Base-by-base conservation (phyloP, 495 filamentous ascomycete genomes). In the Lasiosphaeria miniovina region DNA sequence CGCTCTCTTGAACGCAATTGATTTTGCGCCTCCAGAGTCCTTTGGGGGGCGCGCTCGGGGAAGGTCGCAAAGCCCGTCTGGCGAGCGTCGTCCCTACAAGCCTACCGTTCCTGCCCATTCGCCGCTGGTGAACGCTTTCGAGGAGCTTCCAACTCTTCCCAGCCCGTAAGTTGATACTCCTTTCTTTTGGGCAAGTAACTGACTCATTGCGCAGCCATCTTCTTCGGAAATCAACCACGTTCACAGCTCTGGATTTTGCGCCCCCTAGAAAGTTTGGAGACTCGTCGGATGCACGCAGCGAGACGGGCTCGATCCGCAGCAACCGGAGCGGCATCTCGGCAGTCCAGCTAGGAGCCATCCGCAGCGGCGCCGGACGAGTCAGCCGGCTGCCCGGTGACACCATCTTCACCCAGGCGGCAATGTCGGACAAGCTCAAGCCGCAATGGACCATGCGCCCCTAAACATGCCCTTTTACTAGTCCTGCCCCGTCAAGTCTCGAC, bases 211-310 rank as follows among this genome's bases (percentile, higher is more conserved):
- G 12, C 61, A 94, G 91, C 17, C 90, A 97, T 74, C 73, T 86
- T 50, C 84, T 98, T 54, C 87, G 91, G 64, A 96, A 94, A 70
- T 96, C 93, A 4, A 84, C 87, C 63, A 90, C 91, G 4, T 98
- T 90, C 70, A 96, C 93, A 3, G 87, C 77, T 10, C 83, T 98
- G 35, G 95, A 98, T 75, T 98, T 98, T 72, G 92, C 93, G n/a
- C 93, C 93, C 33, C 93, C 91, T 45, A 86, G 88, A 54, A 88
- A 90, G 55, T 93, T 96, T 74, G 88, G 82, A 71, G 88, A 88
- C 63, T 74, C 24, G 24, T 24, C 74, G 52, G 90, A 91, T 53
- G 76, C 74, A 55, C 75, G 77, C 65, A 96, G 91, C 66, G 94
- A 98, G 62, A 82, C 91, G 0, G 94, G 93, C 59, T 95, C 90